phyloP scores from a whole-genome alignment of 164 flowering plant genomes.

The Taxillus chinensis region DNA sequence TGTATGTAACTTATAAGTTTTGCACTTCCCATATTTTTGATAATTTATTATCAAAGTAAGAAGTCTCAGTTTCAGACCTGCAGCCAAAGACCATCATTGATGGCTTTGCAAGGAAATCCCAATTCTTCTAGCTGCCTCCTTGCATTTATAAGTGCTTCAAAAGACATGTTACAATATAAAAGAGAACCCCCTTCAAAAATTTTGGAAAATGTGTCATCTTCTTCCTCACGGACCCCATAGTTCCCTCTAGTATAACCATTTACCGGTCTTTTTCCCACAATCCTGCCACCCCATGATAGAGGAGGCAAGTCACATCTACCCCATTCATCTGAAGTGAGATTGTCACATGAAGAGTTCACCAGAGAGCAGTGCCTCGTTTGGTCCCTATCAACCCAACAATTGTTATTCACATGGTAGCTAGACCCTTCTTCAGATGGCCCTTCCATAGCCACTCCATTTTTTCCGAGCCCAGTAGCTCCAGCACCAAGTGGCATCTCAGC shows the following conservation, averaged over 20 bases:
- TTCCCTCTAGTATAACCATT: slow-evolving; percentile 39
- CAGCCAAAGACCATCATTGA: slow-evolving; percentile 96
- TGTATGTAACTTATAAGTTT: no score
- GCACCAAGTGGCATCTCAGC: slow-evolving; percentile 31
- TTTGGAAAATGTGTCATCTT: slow-evolving; percentile 66
- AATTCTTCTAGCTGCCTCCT: slow-evolving; percentile 93
- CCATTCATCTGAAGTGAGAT: slow-evolving; percentile 58
- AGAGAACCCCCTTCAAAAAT: slow-evolving; percentile 95
- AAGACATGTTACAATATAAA: slow-evolving; percentile 91
- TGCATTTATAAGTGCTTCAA: slow-evolving; percentile 80
- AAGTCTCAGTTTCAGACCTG: slow-evolving; percentile 42
- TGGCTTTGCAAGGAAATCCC: slow-evolving; percentile 96
- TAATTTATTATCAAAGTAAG: not conserved
- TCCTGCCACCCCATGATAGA: slow-evolving; percentile 88
- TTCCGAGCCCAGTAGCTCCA: slow-evolving; percentile 29
- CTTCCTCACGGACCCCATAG: slow-evolving; percentile 46
- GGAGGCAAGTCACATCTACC: slow-evolving; percentile 55
- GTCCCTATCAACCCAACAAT: slow-evolving; percentile 54
- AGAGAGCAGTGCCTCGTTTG: slow-evolving; percentile 45
- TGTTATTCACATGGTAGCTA: slow-evolving; percentile 43
- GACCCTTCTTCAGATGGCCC: slow-evolving; percentile 81
- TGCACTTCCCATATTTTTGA: no score
- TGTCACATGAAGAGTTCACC: slow-evolving; percentile 39
- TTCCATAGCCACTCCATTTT: slow-evolving; percentile 42
- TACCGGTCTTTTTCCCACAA: slow-evolving; percentile 68